Evolutionary conservation across 2,329 filamentous ascomycete species (phyloP), one percentile per base, ranked within the genome.

Genomic region (Clarireedia sp.): DNA sequence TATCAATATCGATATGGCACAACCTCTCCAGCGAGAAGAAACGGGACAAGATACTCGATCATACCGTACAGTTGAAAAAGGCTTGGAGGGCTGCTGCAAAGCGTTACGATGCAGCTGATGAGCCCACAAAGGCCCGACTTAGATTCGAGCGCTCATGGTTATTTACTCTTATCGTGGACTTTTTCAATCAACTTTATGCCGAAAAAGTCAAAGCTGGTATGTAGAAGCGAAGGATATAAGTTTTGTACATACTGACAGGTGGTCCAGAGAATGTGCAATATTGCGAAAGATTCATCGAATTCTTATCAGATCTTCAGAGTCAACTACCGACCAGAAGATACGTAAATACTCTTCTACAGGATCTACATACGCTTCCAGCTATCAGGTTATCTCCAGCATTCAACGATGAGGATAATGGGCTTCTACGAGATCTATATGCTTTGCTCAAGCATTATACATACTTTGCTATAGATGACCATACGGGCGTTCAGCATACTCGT

Each of bases 1-100:
- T 99, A 19, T 94, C 90, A 12, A 96, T 99, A 64, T 86, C 89
- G 1, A 90, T 94, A 64, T 99, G 94, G 94, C 89, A 97, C 66
- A 95, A 96, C 67, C 74, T 99, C 38, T 87, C 89, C 29, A 87
- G 81, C 55, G 90, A 95, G 36, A 78, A 80, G 57, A 81, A 84
- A 60, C 82, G 90, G 62, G 89, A 95, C 54, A 75, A 75, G 36
- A 81, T 84, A 54, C 78, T 99, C 29, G 83, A 89, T 44, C 84
- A 88, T 62, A 80, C 81, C 47, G 73, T 82, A n/a, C 85, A 89
- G 61, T 72, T 95, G 64, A 85, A 82, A 68, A 97, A 96, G 70
- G 86, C 90, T 49, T 99, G 94, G 94, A 85, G 90, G 65, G 90
- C 91, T 8, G 80, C 90, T 1, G 79, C 78, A 19, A 96, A 95